These are phyloP conservation scores for Tuber borchii DNA, from an alignment of 495 filamentous ascomycete species.

Conservation along the genomic window DNA sequence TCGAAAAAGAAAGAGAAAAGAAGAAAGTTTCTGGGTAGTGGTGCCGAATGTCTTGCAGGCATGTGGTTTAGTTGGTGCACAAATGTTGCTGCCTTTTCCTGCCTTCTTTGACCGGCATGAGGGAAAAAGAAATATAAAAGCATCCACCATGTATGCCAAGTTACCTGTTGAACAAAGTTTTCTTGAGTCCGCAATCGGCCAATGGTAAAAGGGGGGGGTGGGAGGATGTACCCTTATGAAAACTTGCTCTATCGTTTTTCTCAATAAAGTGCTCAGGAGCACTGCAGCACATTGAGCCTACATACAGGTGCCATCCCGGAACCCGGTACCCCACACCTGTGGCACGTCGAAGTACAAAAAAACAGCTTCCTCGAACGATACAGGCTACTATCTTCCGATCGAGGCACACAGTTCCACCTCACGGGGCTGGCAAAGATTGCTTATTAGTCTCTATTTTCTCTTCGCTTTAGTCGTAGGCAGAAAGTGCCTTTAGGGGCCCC, in stretches of 20 bases:
- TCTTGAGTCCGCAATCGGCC: neutral
- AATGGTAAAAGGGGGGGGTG: neutral
- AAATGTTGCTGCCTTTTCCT: neutral
- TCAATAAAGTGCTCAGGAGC: neutral
- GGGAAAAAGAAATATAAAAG: neutral
- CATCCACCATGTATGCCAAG: neutral
- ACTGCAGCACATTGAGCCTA: neutral
- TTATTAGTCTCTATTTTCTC: neutral
- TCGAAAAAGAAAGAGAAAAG: neutral
- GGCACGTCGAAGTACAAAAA: neutral
- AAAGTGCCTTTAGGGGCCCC: neutral
- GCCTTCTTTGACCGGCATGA: neutral
- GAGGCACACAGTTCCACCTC: neutral
- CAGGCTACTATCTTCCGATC: neutral
- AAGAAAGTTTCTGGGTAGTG: neutral
- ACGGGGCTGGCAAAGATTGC: neutral
- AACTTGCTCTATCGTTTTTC: neutral
- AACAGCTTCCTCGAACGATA: neutral
- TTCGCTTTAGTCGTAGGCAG: neutral
- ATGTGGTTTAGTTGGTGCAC: neutral
- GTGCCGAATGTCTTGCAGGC: neutral
- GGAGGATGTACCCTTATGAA: neutral
- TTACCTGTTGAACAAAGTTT: neutral
- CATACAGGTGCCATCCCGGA: neutral
- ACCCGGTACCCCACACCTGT: neutral